These are phyloP conservation scores for Aspergillus persii DNA, from an alignment of 2,329 filamentous ascomycete species.

Conservation along the genomic window DNA sequence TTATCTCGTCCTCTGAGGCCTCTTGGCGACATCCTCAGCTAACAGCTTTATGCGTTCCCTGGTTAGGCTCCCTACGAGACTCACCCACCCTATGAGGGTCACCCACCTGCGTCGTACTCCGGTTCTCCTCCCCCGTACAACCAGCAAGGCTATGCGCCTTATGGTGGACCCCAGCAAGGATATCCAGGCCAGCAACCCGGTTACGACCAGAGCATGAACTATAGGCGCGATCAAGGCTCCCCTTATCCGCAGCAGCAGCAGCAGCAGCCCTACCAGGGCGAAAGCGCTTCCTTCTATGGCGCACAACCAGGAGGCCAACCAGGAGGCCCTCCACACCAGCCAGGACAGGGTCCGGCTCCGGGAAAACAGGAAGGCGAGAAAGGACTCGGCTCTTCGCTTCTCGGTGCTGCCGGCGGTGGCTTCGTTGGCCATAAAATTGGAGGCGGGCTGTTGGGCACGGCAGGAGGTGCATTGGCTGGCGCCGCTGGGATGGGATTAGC, in stretches of 20 bases:
- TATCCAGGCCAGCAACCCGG: conserved; percentile 15
- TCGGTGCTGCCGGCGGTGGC: conserved; percentile 39
- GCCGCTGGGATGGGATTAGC: conserved; percentile 31
- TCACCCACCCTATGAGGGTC: conserved; percentile 18
- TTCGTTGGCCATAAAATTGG: conserved; percentile 37
- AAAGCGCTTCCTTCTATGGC: conserved; percentile 34
- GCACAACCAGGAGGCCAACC: conserved; percentile 17
- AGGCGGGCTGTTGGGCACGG: conserved; percentile 30
- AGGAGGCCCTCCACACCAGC: conserved; percentile 14
- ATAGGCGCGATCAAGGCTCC: conserved; percentile 26
- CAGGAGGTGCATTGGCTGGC: conserved; percentile 34
- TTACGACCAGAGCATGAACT: conserved; percentile 16
- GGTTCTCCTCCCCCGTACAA: conserved; percentile 19
- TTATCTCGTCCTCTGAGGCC: not conserved
- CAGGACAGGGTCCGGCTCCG: conserved; percentile 18
- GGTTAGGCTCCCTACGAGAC: conserved; percentile 17
- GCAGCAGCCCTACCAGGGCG: conserved; percentile 23
- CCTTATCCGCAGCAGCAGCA: conserved; percentile 28
- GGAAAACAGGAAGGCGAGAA: conserved; percentile 31
- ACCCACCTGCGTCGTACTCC: conserved; percentile 18
- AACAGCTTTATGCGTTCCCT: not conserved
- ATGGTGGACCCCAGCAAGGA: conserved; percentile 11
- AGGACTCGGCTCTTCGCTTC: conserved; percentile 35
- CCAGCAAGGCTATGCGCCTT: conserved; percentile 14
- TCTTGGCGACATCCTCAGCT: not conserved